A percentile compares a stretch with the other conserved stretches of the same genome.
These are phyloP conservation scores for Mycena haematopus DNA, from an alignment of 768 basidiomycete species.

Conservation along the genomic window DNA sequence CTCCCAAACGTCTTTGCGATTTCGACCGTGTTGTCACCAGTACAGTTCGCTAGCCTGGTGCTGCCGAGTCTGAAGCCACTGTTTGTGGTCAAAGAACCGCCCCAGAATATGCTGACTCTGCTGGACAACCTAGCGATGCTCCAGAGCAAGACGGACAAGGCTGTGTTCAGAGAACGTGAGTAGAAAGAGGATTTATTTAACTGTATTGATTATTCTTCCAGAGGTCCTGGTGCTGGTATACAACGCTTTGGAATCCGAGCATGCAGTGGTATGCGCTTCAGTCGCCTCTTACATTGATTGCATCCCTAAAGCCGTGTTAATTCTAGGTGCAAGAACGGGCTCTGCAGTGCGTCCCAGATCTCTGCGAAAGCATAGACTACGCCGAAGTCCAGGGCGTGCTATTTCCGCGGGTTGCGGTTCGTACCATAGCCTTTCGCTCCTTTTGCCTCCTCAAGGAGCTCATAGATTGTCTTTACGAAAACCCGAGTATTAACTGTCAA, in stretches of 20 bases:
- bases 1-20: slow-evolving; percentile 96
- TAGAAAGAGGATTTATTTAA: slow-evolving; percentile 25
- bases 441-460: neutral
- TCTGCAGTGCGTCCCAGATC: slow-evolving; percentile 78
- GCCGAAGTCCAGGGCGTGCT: slow-evolving; percentile 90
- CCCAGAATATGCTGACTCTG: slow-evolving; percentile 95
- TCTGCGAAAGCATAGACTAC: slow-evolving; percentile 95
- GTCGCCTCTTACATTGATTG: neutral
- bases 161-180: slow-evolving; percentile 88
- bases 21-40: slow-evolving; percentile 72
- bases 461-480: slow-evolving; percentile 89
- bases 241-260: slow-evolving; percentile 95
- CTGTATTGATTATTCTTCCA: slow-evolving; percentile 40
- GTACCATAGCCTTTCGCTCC: slow-evolving; percentile 34
- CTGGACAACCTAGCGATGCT: slow-evolving; percentile 88
- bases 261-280: slow-evolving; percentile 61
- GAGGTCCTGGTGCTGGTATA: slow-evolving; percentile 97
- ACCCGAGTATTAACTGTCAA: slow-evolving; percentile 91
- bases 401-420: slow-evolving; percentile 91
- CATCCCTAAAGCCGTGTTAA: slow-evolving; percentile 10
- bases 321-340: slow-evolving; percentile 90
- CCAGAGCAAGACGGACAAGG: slow-evolving; percentile 88
- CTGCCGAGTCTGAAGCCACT: slow-evolving; percentile 89
- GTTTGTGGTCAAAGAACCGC: slow-evolving; percentile 91
- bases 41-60: slow-evolving; percentile 82